phyloP scores from a whole-genome alignment of 148 eudicot genomes.

The Agrostemma githago region DNA sequence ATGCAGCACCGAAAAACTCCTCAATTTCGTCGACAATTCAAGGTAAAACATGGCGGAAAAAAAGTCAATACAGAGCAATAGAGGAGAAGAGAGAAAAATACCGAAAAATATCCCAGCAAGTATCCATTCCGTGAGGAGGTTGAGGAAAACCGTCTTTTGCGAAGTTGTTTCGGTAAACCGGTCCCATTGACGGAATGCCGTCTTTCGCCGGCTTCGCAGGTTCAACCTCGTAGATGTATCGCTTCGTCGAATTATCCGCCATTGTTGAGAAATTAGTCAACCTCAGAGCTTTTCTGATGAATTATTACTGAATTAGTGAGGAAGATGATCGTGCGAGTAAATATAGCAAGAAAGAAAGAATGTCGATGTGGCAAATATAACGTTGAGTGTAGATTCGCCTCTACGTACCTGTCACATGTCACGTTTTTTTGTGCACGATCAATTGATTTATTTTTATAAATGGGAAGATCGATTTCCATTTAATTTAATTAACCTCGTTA shows the following conservation, averaged over 20 bases:
- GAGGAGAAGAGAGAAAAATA: conserved; percentile 22
- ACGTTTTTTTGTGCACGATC: no score
- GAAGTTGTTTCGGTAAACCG: conserved; percentile 66
- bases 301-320: no score
- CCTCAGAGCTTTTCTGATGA: conserved; percentile 17
- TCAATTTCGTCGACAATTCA: conserved; percentile 1
- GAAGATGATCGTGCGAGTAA: no score
- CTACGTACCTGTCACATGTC: no score
- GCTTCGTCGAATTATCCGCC: conserved; percentile 27
- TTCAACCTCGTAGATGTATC: conserved; percentile 56
- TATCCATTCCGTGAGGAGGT: conserved; percentile 55
- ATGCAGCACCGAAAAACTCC: not conserved
- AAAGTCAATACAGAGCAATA: not conserved
- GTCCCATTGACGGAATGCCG: conserved; percentile 62
- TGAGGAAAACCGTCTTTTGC: conserved; percentile 76
- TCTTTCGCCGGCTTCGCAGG: conserved; percentile 46
- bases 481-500: no score
- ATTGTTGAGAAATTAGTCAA: conserved; percentile 21
- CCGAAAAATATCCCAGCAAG: conserved; percentile 97
- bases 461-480: no score
- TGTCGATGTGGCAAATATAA: no score
- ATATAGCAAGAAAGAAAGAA: no score
- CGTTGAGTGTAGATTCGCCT: no score
- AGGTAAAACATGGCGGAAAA: not conserved
- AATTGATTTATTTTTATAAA: no score